Base-by-base conservation (phyloP, 1,284 basidiomycete genomes). In the Ceratobasidium sp. region DNA sequence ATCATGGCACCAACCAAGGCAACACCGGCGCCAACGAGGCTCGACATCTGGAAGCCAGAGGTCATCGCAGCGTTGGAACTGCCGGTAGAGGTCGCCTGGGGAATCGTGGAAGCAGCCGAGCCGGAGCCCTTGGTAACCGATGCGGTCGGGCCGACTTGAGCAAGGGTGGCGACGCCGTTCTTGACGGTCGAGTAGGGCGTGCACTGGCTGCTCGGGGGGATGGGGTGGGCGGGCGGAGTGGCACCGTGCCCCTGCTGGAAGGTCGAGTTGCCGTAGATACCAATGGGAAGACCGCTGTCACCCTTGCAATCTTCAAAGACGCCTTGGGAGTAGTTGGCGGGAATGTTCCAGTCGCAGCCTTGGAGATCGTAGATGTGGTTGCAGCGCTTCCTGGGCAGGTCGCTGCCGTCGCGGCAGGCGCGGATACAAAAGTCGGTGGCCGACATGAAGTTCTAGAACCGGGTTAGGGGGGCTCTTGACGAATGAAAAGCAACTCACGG, bases 341-440 rank as follows among this genome's bases (percentile, higher is more conserved):
- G 91, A 86, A 92, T 91, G 81, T 92, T 91, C 88, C 89, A 92
- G 2, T 73, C 81, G 80, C 90, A 92, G 25, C 91, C 75, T 67
- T 73, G 67, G 49, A 73, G 51, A 57, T 78, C 77, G 69, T 79
- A 79, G 25, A 79, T 77, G 49, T 79, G 79, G 59, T 78, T 68
- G 65, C 79, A 80, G 56, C 67, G 65, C 15, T 57, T 34, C 19
- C 64, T 67, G 25, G 78, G 74, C 9, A 68, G 34, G 22, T 66
- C 40, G 17, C 77, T 68, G n/a, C 65, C 78, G 65, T 65, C 56
- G 17, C 67, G 67, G 76, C 79, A 80, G 6, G 76, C 78, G 15
- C 79, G 68, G 43, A 80, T 66, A 59, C 78, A 80, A 51, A 79
- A 80, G 49, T 78, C 79, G 37, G 75, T 77, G 25, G 70, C 22